Evolutionary conservation across 164 flowering plant species (phyloP).

Genomic region (Magnolia changhungtana): DNA sequence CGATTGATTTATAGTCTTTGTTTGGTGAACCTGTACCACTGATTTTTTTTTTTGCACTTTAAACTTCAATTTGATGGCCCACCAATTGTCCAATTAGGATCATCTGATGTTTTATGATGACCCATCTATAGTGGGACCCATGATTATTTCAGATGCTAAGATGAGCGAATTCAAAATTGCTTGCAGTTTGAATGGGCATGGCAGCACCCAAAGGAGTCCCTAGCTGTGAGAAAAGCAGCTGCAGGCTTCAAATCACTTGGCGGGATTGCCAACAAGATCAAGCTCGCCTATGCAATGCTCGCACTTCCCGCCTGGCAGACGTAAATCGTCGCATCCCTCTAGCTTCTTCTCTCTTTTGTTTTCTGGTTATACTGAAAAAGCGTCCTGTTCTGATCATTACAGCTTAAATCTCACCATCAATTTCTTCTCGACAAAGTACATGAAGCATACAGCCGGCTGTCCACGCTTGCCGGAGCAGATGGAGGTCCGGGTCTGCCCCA

Average conservation of each 20-base stretch:
- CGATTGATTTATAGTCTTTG: too few species aligned
- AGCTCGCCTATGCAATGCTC: constrained; percentile 85
- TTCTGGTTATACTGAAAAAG: not conserved
- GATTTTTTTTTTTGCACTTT: too few species aligned
- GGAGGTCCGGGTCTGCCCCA: constrained; percentile 55
- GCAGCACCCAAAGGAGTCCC: constrained; percentile 87
- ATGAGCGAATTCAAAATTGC: not conserved
- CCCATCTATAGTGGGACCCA: too few species aligned
- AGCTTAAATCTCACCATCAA: constrained; percentile 75
- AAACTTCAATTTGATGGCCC: not conserved
- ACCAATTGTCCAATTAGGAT: not conserved
- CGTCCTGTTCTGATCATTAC: not conserved
- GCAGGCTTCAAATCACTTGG: constrained; percentile 58
- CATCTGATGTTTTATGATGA: too few species aligned
- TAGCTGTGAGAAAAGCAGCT: constrained; percentile 80
- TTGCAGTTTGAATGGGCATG: constrained; percentile 99
- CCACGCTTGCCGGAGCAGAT: constrained; percentile 74
- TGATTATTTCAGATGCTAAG: not conserved
- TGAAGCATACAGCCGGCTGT: constrained; percentile 47
- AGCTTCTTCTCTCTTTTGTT: not conserved
- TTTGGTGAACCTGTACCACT: too few species aligned
- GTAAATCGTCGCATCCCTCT: constrained; percentile 25
- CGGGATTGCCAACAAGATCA: constrained; percentile 72
- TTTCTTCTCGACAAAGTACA: constrained; percentile 79
- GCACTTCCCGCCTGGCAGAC: constrained; percentile 75